These are phyloP conservation scores for Myxozyma sirexii DNA, from an alignment of 805 yeast genomes.

Conservation along the genomic window DNA sequence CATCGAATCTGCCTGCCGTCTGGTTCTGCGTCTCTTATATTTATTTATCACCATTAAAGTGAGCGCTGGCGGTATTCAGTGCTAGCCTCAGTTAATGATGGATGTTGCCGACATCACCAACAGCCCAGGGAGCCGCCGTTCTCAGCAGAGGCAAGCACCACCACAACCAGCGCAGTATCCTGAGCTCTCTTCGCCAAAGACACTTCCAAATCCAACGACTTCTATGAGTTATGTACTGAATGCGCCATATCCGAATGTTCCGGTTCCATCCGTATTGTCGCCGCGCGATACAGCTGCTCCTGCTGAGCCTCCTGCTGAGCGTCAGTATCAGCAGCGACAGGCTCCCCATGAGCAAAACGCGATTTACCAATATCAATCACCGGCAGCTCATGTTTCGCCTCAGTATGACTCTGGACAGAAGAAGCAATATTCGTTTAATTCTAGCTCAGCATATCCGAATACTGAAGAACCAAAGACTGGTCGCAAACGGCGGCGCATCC, in stretches of 20 bases:
- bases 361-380: no score
- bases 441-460: no score
- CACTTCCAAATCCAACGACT: not conserved
- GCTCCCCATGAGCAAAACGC: no score
- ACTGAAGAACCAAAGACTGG: not conserved
- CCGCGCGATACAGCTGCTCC: not conserved
- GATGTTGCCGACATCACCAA: constrained; percentile 22
- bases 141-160: not conserved
- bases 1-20: not conserved
- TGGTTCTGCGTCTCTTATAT: not conserved
- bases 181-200: not conserved
- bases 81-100: not conserved
- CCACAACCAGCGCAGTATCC: not conserved
- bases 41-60: no score
- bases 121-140: constrained; percentile 3
- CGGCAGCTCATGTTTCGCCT: no score
- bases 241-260: not conserved
- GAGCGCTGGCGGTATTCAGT: not conserved
- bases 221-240: not conserved
- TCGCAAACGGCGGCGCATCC: constrained; percentile 33
- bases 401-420: not conserved
- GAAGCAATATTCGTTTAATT: not conserved
- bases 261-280: not conserved
- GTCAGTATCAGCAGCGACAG: not conserved
- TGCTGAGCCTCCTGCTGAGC: not conserved